Evolutionary conservation across 2,329 filamentous ascomycete genomes (phyloP), one percentile per base, ranked within the genome.

Genomic region (Aspergillus intermedius): DNA sequence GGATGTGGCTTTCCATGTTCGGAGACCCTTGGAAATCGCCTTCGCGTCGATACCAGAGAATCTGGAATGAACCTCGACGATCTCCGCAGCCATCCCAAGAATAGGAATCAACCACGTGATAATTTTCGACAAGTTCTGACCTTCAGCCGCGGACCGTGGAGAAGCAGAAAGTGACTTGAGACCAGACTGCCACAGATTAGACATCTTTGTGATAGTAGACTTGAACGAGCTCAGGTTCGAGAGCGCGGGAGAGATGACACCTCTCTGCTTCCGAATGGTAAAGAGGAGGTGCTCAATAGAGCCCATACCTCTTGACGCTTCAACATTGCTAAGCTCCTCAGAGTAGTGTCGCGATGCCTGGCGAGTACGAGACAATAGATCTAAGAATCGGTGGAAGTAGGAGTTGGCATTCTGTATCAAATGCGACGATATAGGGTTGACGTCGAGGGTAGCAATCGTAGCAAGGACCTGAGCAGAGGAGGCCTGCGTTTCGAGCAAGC

Each of bases 261-360:
- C 55, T 54, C 71, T 65, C 55, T 75, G 72, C 41, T 63, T 67
- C 41, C 71, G 59, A 39, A 66, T 57, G 28, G 70, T 51, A 48
- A 84, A 77, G 25, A 97, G 73, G 50, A 96, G 77, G 22, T 91
- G 89, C 65, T 98, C 93, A n/a, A 96, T 74, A 55, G 88, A 88
- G 0, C 89, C 89, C 44, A 87, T 79, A 63, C 89, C 91, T 61
- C 91, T 80, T 39, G 80, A 78, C 6, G 93, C 79, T 58, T 96
- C 89, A 7, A 88, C 84, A 39, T 83, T 78, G 41, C 86, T 95
- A 35, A 98, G 72, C 55, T 98, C 94, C 34, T 88, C 84, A 0
- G 87, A 89, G 67, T 95, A 89, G 45, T 88, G 84, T 54, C 83
- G 77, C 8, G 81, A 74, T 25, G 84, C 77, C 39, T 79, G 74